Percentiles rank a stretch among this genome's conserved stretches.
Evolutionary conservation across 768 basidiomycete species (phyloP).

Genomic region (Lentinula boryana): DNA sequence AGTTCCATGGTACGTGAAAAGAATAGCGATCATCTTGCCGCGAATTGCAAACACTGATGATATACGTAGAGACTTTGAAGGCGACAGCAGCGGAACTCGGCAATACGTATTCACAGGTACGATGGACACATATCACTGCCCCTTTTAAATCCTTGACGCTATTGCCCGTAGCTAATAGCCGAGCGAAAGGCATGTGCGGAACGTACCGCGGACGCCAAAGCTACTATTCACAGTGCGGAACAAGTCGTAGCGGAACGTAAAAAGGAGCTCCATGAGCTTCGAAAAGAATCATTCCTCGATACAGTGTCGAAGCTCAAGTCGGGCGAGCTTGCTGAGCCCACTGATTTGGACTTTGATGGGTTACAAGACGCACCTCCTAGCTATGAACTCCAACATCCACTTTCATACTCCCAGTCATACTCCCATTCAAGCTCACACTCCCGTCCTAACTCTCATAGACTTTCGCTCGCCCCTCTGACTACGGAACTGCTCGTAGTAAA

Average conservation of each 20-base stretch:
- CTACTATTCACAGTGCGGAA: neutral
- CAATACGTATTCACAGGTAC: neutral
- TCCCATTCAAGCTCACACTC: neutral
- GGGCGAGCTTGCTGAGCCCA: slow-evolving; percentile 1
- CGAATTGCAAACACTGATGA: neutral
- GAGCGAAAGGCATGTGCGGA: slow-evolving; percentile 1
- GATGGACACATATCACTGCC: neutral
- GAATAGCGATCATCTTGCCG: neutral
- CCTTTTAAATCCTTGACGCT: neutral
- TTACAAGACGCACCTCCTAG: slow-evolving; percentile 6
- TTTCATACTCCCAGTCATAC: neutral
- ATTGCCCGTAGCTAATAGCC: neutral
- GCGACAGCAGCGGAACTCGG: neutral
- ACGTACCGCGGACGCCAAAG: neutral
- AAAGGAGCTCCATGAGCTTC: neutral
- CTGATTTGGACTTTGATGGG: neutral
- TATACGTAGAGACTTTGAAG: neutral
- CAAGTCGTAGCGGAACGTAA: neutral
- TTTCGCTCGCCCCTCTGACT: neutral
- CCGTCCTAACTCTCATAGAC: neutral
- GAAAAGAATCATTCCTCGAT: neutral
- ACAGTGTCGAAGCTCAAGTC: slow-evolving; percentile 2
- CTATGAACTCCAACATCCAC: neutral
- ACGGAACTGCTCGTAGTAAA: neutral
- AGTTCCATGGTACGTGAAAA: neutral